Percentiles rank a stretch among this genome's conserved stretches.
phyloP scores from a whole-genome alignment of 2,329 filamentous ascomycete species.

The Bipolaris gigantea region DNA sequence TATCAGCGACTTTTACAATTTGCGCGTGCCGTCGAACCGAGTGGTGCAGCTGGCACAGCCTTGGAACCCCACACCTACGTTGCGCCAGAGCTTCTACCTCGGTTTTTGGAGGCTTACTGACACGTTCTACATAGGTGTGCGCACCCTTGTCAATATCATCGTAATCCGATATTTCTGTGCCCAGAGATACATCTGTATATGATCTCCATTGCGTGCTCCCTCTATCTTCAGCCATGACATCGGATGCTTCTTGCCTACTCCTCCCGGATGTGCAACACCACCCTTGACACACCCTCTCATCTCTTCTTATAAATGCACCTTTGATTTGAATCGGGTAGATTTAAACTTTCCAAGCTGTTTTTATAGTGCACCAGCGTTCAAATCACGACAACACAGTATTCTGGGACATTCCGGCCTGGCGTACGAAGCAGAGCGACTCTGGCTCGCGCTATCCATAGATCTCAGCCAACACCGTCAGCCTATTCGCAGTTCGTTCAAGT shows the following conservation, averaged over 20 bases:
- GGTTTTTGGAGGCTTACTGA: background rate
- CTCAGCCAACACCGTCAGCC: background rate
- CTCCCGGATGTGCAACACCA: background rate
- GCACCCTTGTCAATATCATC: background rate
- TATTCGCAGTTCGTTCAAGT: background rate
- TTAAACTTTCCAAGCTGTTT: background rate
- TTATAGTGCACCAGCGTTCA: conserved; percentile 15
- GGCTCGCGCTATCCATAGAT: background rate
- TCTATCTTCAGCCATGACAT: background rate
- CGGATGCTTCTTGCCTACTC: conserved; percentile 3
- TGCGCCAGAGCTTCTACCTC: conserved; percentile 5
- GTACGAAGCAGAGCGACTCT: conserved; percentile 6
- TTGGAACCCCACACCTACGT: conserved; percentile 3
- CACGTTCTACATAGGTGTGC: conserved; percentile 1
- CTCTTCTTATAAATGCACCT: background rate
- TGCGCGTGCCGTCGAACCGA: conserved; percentile 17
- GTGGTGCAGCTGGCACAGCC: conserved; percentile 1
- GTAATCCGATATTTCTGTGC: background rate
- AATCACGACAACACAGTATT: conserved; percentile 15
- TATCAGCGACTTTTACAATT: conserved; percentile 3
- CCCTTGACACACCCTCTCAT: background rate
- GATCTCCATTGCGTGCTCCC: background rate
- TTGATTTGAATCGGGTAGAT: background rate
- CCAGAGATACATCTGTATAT: background rate
- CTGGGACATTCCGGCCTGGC: conserved; percentile 12